Conservation (phyloP, 176 grass and related monocot species). For the Otatea glauca region DNA sequence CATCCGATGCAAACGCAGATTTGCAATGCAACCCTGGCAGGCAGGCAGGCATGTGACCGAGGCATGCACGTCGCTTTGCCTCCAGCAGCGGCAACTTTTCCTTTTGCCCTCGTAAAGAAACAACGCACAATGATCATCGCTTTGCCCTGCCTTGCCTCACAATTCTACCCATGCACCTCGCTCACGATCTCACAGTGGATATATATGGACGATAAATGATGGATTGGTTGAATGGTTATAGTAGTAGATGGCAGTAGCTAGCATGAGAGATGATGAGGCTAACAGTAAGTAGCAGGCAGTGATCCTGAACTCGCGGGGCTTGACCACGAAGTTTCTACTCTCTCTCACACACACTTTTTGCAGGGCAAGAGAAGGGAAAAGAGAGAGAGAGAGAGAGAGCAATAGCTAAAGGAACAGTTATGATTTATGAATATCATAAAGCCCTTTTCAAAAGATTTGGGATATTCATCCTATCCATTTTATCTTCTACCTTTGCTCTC, state of each 20-base stretch:
- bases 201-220: not conserved
- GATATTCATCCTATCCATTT: not conserved
- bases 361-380: not conserved
- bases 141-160: slow-evolving; percentile 23
- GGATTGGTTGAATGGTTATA: not conserved
- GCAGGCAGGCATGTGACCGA: slow-evolving; percentile 1
- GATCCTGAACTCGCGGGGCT: slow-evolving; percentile 31
- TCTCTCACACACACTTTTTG: not conserved
- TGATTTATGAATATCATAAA: not conserved
- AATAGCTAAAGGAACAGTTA: not conserved
- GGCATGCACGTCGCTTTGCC: slow-evolving; percentile 36
- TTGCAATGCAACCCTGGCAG: slow-evolving; percentile 34
- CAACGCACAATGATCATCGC: slow-evolving; percentile 6
- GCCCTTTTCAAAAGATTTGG: not conserved
- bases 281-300: not conserved
- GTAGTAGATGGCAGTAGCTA: not conserved
- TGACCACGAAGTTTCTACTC: slow-evolving; percentile 40
- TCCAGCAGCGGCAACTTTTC: slow-evolving; percentile 20
- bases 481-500: slow-evolving; percentile 14
- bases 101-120: slow-evolving; percentile 38
- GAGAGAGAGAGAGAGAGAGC: not conserved
- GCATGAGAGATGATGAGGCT: not conserved
- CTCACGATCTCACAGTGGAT: not conserved
- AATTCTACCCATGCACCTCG: slow-evolving; percentile 4
- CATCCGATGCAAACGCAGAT: not conserved